phyloP scores from a whole-genome alignment of 2,329 filamentous ascomycete species.

The Diaporthe citrichinensis region DNA sequence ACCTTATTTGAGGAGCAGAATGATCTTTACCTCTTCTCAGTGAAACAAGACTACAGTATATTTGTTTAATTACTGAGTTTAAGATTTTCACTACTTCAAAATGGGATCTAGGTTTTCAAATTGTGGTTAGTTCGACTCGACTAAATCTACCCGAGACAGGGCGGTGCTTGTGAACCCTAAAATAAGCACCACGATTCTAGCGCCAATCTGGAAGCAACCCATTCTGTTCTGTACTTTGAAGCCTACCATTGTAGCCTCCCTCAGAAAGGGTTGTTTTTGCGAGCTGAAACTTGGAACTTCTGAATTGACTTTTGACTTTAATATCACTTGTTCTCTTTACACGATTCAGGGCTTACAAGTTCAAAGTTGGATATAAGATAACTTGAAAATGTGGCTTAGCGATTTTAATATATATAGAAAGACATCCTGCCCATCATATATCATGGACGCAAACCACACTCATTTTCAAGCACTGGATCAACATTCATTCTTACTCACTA shows the following conservation, averaged over 20 bases:
- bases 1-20: neutral
- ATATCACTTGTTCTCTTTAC: neutral
- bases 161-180: neutral
- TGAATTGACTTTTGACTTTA: neutral
- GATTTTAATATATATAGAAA: neutral
- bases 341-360: neutral
- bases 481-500: neutral
- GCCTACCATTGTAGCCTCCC: neutral
- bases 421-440: neutral
- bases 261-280: neutral
- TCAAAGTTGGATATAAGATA: too few relatives aligned
- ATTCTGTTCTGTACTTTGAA: neutral
- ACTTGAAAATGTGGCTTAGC: neutral
- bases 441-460: conserved; percentile 2
- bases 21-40: neutral
- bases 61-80: neutral
- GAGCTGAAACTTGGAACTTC: neutral
- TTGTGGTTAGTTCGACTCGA: neutral
- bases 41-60: neutral
- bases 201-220: neutral
- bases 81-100: neutral
- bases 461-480: neutral
- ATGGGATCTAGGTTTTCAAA: neutral
- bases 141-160: neutral
- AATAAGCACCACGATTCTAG: neutral